Base-by-base conservation (phyloP, 2,329 filamentous ascomycete genomes). In the Eutypella sp. region DNA sequence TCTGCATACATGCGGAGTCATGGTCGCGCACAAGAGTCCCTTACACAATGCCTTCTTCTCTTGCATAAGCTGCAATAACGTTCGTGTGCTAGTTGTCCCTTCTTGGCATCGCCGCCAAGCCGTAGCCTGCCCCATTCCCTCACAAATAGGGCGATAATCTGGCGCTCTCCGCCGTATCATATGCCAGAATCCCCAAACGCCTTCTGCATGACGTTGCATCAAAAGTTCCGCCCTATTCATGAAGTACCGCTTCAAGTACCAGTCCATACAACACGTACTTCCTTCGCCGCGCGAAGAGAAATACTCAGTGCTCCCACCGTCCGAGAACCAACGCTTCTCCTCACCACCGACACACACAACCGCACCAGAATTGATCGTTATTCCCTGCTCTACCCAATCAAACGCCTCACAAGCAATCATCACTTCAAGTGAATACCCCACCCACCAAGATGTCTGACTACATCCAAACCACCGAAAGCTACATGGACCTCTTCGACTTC, bases 401-500 rank as follows among this genome's bases (percentile, higher is more conserved):
- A 24, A 37, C 37, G 15, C 20, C 10, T 19, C 10, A 36, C 29
- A 18, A 29, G 8, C 33, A 43, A 50, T 34, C 42, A 29, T 47
- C 50, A 38, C 55, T 58, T 58, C 47, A 54, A 55, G n/a, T n/a
- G n/a, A n/a, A n/a, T n/a, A n/a, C 44, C 31, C 33, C 50, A 24
- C 13, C 23, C 22, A 25, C 41, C 25, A 54, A 48, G 25, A 63
- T 63, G 60, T 57, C 58, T 3, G 54, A 62, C 45, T 51, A 53
- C 50, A 1, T 56, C 34, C 8, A 31, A 29, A 33, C 5, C 29
- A 11, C 16, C 6, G 29, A 33, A 33, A 33, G 11, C 29, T 31
- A 48, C 47, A 39, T 45, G 40, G 48, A 55, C 37, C 46, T 52
- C 38, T 40, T 45, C 41, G 48, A 55, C 37, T 47, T 52, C 38